Conservation (phyloP, 1,139 yeast genomes). For the Meyerozyma elateridarum region DNA sequence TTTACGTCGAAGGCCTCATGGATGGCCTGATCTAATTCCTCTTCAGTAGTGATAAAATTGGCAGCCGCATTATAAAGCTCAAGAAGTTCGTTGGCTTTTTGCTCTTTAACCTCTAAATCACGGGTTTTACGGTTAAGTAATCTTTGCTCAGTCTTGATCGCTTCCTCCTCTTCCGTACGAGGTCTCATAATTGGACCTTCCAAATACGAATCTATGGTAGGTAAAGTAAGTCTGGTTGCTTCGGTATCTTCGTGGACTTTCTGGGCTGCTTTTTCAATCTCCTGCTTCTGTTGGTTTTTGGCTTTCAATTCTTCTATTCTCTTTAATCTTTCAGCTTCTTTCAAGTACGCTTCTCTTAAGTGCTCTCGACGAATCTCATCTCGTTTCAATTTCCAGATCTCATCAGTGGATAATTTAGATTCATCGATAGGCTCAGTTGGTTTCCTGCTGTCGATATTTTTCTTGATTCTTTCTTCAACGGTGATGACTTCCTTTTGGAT, state of each 20-base stretch:
- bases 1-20: slow-evolving; percentile 51
- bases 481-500: slow-evolving; percentile 51
- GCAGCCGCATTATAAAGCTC: slow-evolving; percentile 70
- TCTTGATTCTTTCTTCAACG: slow-evolving; percentile 52
- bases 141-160: slow-evolving; percentile 28
- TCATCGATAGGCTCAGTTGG: slow-evolving; percentile 30
- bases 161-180: slow-evolving; percentile 66
- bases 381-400: slow-evolving; percentile 51
- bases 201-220: slow-evolving; percentile 69
- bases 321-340: slow-evolving; percentile 21
- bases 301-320: slow-evolving; percentile 27
- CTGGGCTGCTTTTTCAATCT: slow-evolving; percentile 23
- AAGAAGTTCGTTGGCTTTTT: slow-evolving; percentile 53
- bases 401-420: slow-evolving; percentile 38
- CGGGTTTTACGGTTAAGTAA: slow-evolving; percentile 29
- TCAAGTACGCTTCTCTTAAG: slow-evolving; percentile 58
- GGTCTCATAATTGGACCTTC: slow-evolving; percentile 66
- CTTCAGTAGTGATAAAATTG: slow-evolving; percentile 61
- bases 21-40: slow-evolving; percentile 54
- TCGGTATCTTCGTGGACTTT: slow-evolving; percentile 35
- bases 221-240: slow-evolving; percentile 66
- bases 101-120: slow-evolving; percentile 32
- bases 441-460: slow-evolving; percentile 41
- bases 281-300: slow-evolving; percentile 20
- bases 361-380: slow-evolving; percentile 72